A percentile compares a stretch with the other conserved stretches of the same genome.
These are phyloP conservation scores for Starmerella riodocensis DNA, from an alignment of 805 yeast species.

Conservation along the genomic window DNA sequence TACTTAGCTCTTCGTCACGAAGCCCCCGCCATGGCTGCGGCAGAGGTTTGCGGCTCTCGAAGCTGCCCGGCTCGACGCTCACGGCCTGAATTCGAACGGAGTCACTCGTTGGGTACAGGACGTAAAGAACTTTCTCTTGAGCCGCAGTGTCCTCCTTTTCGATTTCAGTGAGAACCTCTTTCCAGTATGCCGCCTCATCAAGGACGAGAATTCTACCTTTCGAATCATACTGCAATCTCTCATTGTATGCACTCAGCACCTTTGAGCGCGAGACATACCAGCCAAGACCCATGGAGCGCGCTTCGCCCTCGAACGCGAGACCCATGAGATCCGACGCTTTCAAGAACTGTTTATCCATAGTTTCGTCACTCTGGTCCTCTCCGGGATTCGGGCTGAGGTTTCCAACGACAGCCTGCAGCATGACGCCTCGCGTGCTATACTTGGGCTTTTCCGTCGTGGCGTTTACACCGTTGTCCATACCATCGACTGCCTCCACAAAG, in stretches of 20 bases:
- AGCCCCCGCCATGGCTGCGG: constrained; percentile 94
- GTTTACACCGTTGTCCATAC: constrained; percentile 86
- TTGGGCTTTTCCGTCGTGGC: constrained; percentile 43
- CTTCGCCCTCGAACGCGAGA: constrained; percentile 50
- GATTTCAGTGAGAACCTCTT: constrained; percentile 74
- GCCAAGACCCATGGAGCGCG: constrained; percentile 60
- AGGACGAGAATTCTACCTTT: constrained; percentile 66
- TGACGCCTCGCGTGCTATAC: constrained; percentile 60
- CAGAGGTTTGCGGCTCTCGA: constrained; percentile 72
- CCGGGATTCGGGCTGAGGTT: constrained; percentile 81
- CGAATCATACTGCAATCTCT: constrained; percentile 46
- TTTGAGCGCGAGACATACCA: constrained; percentile 84
- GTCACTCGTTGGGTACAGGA: constrained; percentile 62
- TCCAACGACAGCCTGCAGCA: constrained; percentile 65
- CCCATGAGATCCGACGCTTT: constrained; percentile 79
- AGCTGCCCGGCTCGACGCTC: constrained; percentile 62
- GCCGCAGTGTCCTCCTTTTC: constrained; percentile 21
- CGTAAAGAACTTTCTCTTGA: constrained; percentile 49
- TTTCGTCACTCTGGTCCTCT: constrained; percentile 46
- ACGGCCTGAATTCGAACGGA: constrained; percentile 86
- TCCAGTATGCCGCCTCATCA: constrained; percentile 84
- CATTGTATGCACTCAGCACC: constrained; percentile 53
- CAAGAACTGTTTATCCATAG: constrained; percentile 48
- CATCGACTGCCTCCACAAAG: constrained; percentile 80
- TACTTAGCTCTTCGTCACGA: constrained; percentile 70